Evolutionary conservation across 139 green algal species (phyloP), one percentile per base, ranked within the genome.

Genomic region (Chlorella sp.): DNA sequence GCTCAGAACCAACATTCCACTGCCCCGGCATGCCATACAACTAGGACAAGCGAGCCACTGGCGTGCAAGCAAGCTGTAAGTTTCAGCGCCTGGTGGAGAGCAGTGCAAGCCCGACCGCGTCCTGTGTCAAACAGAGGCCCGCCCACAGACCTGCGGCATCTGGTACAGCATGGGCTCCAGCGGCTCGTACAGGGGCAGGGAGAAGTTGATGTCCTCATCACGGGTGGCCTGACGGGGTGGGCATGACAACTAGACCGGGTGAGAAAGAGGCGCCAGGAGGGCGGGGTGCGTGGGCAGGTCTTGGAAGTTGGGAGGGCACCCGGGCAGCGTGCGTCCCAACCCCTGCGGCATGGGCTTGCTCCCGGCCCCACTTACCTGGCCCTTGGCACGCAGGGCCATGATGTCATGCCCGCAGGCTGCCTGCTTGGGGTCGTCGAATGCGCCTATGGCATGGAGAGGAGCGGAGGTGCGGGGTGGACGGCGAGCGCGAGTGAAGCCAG

Each of bases 321-420:
- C 51, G 24, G 51, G 51, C 51, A 20, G n/a, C n/a, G 16, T 60
- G 51, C 51, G 24, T 60, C 4, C 2, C 51, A 60, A 16, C 13
- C 4, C 2, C 13, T 16, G 51, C 2, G 46, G 11, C 46, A 7
- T 28, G 5, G 30, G 65, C 65, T 5, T 3, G 19, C 4, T 3
- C 30, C 11, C n/a, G 14, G 5, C 7, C 67, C 67, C 9, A 34
- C 72, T 56, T 24, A 17, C 41, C 41, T 38, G 51, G 2, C 51
- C 51, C 9, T 41, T 56, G 72, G 22, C 40, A 3, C 43, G 41
- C 72, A 83, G 62, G 13, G 56, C 78, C 41, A 69, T 48, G 16
- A 83, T 19, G 62, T 83, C 78, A 16, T 83, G 78, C 26, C 60
- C 60, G 56, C 60, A 60, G 5, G 58, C 78, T 41, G 78, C 78